These are phyloP conservation scores for Acacia pycnantha DNA, from an alignment of 331 rosid genomes.

Conservation along the genomic window DNA sequence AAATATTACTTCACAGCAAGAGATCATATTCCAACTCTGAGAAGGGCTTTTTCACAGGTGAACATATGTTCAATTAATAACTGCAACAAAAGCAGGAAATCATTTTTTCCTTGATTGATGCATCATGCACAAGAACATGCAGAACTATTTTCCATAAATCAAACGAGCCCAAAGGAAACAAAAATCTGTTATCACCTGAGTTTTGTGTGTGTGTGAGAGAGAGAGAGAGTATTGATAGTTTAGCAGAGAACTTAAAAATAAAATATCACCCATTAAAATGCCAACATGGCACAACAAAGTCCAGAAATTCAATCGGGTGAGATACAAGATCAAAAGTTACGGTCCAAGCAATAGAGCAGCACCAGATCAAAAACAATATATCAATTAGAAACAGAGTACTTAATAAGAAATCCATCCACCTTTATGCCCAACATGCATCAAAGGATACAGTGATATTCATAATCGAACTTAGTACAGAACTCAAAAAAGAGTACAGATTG, in stretches of 20 bases:
- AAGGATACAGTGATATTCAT: background rate
- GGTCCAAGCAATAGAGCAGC: background rate
- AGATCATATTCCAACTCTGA: background rate
- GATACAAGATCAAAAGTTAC: conserved; percentile 23
- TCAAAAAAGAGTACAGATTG: background rate
- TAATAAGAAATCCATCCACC: background rate
- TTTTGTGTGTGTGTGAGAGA: background rate
- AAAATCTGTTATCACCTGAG: conserved; percentile 1
- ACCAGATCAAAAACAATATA: conserved; percentile 14
- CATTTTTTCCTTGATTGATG: background rate
- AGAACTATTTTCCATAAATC: conserved; percentile 1
- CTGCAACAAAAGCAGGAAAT: background rate
- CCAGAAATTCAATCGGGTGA: background rate
- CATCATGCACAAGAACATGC: conserved; percentile 2
- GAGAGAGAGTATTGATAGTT: background rate
- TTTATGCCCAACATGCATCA: background rate
- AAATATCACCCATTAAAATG: background rate
- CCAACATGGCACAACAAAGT: background rate
- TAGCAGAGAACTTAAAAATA: background rate
- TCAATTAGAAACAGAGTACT: conserved; percentile 2
- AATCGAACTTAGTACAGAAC: conserved; percentile 8
- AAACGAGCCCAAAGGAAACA: conserved; percentile 1
- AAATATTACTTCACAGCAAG: background rate
- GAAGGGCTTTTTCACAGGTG: background rate
- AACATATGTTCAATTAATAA: background rate